Base-by-base conservation (phyloP, 305 asterid genomes). In the Solanum hybrid region DNA sequence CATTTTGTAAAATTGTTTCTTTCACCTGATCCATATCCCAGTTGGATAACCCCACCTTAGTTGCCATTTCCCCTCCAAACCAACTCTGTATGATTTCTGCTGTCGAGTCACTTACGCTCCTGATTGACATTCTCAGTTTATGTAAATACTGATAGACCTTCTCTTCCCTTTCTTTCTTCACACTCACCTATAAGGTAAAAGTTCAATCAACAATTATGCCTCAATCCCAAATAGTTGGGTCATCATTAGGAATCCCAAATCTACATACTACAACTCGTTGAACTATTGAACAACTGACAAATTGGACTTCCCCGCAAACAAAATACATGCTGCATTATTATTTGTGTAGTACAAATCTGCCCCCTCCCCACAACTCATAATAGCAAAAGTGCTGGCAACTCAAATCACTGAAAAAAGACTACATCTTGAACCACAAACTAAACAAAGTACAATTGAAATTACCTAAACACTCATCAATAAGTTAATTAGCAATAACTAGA, bases 121-220 rank as follows among this genome's bases (percentile, higher is more conserved):
- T 93, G 31, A 93, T 91, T 31, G 89, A 90, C 78, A 88, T 93
- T 91, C 98, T 94, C 89, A 97, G 91, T 91, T 96, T 97, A 91
- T 95, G 99, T 90, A 97, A 88, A 92, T 95, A 95, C 91, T 94
- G 96, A 86, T 97, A 97, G 79, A 97, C 96, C 93, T 94, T 96
- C 64, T 94, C 90, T 88, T 92, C 96, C 90, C 90, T 93, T 80
- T 88, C 93, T 35, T 92, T 90, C 91, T 91, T 94, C 34, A 92
- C 94, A 89, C 99, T 96, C 89, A 95, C 98, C 99, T 96, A 64
- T 81, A 35, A 71, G 12, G 90, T 19, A 35, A 76, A 89, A 87
- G 9, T 24, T 36, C 27, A 51, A 29, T 51, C 22, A 84, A 51
- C 7, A 84, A 19, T 32, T 19, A 51, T 19, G 75, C 42, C 31